A percentile compares a stretch with the other conserved stretches of the same genome.
These are phyloP conservation scores for Ascocoryne sarcoides DNA, from an alignment of 2,329 filamentous ascomycete species.

Conservation along the genomic window DNA sequence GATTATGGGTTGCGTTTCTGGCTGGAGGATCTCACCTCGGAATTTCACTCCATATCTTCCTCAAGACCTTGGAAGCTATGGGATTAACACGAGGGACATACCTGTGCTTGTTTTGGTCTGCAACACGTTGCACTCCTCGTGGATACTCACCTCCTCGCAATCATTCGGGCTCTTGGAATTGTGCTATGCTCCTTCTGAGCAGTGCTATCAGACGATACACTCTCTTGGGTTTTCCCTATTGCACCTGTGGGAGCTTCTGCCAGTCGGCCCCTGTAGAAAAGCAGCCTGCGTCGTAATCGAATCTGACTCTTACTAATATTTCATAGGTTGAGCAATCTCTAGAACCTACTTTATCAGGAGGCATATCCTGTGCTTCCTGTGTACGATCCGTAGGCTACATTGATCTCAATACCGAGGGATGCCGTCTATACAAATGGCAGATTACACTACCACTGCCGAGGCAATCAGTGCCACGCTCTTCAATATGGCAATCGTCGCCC, in stretches of 20 bases:
- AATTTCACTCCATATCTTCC: constrained; percentile 38
- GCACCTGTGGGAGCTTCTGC: constrained; percentile 3
- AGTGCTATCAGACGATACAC: too few relatives aligned
- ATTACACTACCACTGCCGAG: background rate
- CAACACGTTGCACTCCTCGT: too few relatives aligned
- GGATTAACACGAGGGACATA: constrained; percentile 44
- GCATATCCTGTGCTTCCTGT: constrained; percentile 16
- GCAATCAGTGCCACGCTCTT: background rate
- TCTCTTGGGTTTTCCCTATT: background rate
- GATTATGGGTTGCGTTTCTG: constrained; percentile 34
- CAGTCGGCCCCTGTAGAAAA: too few relatives aligned
- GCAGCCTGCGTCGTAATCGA: too few relatives aligned
- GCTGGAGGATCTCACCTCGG: constrained; percentile 31
- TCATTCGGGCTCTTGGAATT: too few relatives aligned
- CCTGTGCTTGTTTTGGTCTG: constrained; percentile 13
- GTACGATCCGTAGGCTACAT: constrained; percentile 18
- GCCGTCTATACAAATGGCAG: constrained; percentile 25
- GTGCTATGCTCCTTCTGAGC: too few relatives aligned
- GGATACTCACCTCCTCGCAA: too few relatives aligned
- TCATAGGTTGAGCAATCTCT: background rate
- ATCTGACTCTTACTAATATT: constrained; percentile 23
- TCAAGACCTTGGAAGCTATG: constrained; percentile 39
- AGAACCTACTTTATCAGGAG: background rate
- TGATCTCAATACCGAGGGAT: constrained; percentile 18
- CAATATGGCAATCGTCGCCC: constrained; percentile 7